These are phyloP conservation scores for Gaultheria prostrata DNA, from an alignment of 148 eudicot genomes.

Conservation along the genomic window DNA sequence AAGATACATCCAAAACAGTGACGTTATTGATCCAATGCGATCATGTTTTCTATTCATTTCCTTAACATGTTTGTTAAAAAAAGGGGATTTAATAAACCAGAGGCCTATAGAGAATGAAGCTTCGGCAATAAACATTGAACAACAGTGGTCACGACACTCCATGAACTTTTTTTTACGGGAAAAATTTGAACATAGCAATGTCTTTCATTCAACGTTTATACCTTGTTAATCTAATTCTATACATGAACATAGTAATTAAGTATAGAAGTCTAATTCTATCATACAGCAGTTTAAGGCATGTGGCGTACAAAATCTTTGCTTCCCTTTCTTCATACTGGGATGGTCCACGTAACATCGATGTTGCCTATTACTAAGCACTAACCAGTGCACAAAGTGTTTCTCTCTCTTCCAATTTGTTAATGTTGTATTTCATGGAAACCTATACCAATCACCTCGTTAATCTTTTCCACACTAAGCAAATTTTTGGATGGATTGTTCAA, in stretches of 20 bases:
- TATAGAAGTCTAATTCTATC: not conserved
- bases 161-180: not conserved
- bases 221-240: too few relatives aligned
- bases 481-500: too few relatives aligned
- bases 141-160: not conserved
- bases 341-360: not conserved
- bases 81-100: not conserved
- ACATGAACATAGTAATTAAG: too few relatives aligned
- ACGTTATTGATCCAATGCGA: not conserved
- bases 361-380: not conserved
- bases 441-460: too few relatives aligned
- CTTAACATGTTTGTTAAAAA: not conserved
- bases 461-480: too few relatives aligned
- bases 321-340: not conserved
- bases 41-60: not conserved
- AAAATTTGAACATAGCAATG: not conserved
- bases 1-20: not conserved
- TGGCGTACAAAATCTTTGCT: not conserved
- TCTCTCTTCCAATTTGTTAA: not conserved
- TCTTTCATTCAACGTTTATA: not conserved
- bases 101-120: not conserved
- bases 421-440: too few relatives aligned
- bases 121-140: not conserved
- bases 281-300: not conserved
- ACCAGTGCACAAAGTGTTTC: not conserved